phyloP scores from a whole-genome alignment of 2,329 filamentous ascomycete species.

The Fusarium transvaalense region DNA sequence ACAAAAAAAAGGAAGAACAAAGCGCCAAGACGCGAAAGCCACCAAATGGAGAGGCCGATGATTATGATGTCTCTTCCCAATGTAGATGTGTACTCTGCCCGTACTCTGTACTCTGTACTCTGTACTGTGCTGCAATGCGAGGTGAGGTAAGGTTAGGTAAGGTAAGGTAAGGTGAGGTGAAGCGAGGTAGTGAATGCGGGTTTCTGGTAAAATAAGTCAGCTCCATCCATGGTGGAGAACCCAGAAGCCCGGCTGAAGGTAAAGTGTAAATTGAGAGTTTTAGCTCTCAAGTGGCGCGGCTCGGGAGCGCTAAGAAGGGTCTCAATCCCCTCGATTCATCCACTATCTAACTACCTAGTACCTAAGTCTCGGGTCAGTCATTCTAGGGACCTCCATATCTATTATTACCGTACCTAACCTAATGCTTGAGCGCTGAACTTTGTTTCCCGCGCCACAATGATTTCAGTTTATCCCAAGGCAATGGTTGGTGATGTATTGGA shows the following conservation, averaged over 20 bases:
- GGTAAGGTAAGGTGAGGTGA: too few relatives aligned
- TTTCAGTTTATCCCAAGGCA: constrained; percentile 27
- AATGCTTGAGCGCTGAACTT: constrained; percentile 13
- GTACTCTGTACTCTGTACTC: too few relatives aligned
- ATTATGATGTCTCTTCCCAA: constrained; percentile 17
- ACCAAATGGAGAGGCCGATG: constrained; percentile 37
- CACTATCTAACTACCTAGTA: neutral
- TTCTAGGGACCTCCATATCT: neutral
- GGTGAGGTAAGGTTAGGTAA: too few relatives aligned
- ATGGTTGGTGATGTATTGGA: constrained; percentile 17
- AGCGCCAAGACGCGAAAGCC: constrained; percentile 33
- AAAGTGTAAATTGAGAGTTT: constrained; percentile 39
- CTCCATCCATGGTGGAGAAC: constrained; percentile 43
- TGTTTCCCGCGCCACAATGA: constrained; percentile 8
- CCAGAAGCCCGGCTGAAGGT: constrained; percentile 42
- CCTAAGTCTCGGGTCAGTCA: constrained; percentile 11
- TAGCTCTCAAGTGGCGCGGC: constrained; percentile 40
- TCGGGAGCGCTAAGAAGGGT: constrained; percentile 40
- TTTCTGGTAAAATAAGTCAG: constrained; percentile 17
- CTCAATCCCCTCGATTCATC: constrained; percentile 19
- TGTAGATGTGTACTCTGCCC: constrained; percentile 5
- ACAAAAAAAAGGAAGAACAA: neutral
- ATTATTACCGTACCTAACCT: constrained; percentile 16
- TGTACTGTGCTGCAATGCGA: neutral
- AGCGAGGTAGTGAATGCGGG: neutral